Evolutionary conservation across 164 flowering plant genomes (phyloP).

Genomic region (Hamamelis virginiana): DNA sequence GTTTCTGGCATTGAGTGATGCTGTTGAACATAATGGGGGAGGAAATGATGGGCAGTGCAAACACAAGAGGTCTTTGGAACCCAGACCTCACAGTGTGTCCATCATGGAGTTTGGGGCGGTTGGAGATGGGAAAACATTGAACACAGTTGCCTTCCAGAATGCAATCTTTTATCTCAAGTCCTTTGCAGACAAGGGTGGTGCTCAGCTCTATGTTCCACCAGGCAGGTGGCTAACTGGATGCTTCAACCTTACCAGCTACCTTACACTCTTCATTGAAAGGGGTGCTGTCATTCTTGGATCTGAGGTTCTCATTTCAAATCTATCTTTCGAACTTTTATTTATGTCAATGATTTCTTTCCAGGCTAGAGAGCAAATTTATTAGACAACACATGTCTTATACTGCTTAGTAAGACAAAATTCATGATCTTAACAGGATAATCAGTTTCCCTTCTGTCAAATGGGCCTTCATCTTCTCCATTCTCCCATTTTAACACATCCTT

Average conservation of each 20-base stretch:
- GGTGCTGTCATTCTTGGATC: slow-evolving; percentile 79
- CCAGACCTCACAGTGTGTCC: slow-evolving; percentile 93
- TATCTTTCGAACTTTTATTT: neutral
- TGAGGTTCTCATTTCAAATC: neutral
- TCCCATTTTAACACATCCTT: neutral
- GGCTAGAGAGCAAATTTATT: neutral
- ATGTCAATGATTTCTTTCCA: neutral
- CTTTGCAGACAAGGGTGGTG: slow-evolving; percentile 95
- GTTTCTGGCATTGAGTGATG: slow-evolving; percentile 53
- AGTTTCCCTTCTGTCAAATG: neutral
- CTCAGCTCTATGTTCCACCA: slow-evolving; percentile 86
- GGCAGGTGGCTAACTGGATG: slow-evolving; percentile 94
- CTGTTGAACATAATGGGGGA: slow-evolving; percentile 27
- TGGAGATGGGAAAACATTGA: slow-evolving; percentile 89
- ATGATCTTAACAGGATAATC: neutral
- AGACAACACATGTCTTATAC: neutral
- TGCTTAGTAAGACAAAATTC: neutral
- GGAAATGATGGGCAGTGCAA: slow-evolving; percentile 48
- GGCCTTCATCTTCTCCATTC: slow-evolving; percentile 1
- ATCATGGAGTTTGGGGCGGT: slow-evolving; percentile 93
- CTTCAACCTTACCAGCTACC: slow-evolving; percentile 91
- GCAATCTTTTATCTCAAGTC: slow-evolving; percentile 89
- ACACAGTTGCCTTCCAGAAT: slow-evolving; percentile 91
- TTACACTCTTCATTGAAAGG: slow-evolving; percentile 85
- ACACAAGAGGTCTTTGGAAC: slow-evolving; percentile 34